Percentiles rank a stretch among this genome's conserved stretches.
Conservation (phyloP, 2,329 filamentous ascomycete genomes). For the Fusarium setosum region DNA sequence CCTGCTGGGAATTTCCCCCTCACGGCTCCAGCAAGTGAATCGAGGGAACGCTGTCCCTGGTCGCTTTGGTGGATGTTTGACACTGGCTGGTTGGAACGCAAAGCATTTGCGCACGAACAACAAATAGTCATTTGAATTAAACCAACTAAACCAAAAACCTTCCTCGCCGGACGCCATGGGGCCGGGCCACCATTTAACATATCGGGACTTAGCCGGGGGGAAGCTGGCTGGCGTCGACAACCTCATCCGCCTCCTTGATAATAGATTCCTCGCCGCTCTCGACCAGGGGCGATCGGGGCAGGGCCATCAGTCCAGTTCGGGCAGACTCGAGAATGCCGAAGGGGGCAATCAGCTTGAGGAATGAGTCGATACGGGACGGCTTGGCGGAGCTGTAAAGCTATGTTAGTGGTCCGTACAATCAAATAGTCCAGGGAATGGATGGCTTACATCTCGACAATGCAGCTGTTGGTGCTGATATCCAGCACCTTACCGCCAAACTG, state of each 20-base stretch:
- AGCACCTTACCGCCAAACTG: constrained; percentile 98
- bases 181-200: constrained; percentile 23
- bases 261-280: constrained; percentile 76
- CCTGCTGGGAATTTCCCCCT: no score
- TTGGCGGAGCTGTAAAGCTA: constrained; percentile 79
- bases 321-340: constrained; percentile 98
- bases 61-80: no score
- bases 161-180: constrained; percentile 44
- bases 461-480: constrained; percentile 98
- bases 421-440: not conserved
- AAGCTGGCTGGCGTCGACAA: constrained; percentile 93
- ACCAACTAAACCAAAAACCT: constrained; percentile 41
- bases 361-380: constrained; percentile 92
- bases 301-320: constrained; percentile 94
- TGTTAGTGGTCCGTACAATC: constrained; percentile 37
- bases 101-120: constrained; percentile 41
- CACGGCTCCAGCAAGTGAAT: no score
- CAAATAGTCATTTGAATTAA: constrained; percentile 43
- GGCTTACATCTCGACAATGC: constrained; percentile 95
- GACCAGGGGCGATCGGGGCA: constrained; percentile 90
- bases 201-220: constrained; percentile 78
- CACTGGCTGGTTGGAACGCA: constrained; percentile 17
- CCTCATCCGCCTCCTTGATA: constrained; percentile 89
- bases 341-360: constrained; percentile 93
- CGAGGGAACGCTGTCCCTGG: no score